These are phyloP conservation scores for Dichotomocladium elegans DNA, from an alignment of 371 early-diverging fungal genomes.

Conservation along the genomic window DNA sequence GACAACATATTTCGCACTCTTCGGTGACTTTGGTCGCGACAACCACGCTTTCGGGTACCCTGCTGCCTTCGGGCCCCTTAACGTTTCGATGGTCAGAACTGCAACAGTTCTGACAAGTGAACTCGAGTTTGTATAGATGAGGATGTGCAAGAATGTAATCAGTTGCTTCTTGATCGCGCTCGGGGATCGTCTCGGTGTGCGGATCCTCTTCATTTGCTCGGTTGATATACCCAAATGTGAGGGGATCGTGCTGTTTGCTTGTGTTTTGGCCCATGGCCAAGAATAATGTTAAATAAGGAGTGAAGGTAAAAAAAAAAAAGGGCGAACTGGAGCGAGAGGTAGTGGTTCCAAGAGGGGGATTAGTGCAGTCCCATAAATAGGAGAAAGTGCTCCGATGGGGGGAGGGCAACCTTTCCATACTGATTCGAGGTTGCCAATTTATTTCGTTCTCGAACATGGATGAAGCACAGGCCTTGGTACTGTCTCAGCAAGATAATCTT, in stretches of 20 bases:
- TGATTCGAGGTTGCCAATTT: too few relatives aligned
- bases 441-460: too few relatives aligned
- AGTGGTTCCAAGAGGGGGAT: neutral
- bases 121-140: slow-evolving; percentile 32
- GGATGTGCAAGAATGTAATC: slow-evolving; percentile 34
- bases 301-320: too few relatives aligned
- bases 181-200: neutral
- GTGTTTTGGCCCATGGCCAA: slow-evolving; percentile 28
- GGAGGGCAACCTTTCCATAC: too few relatives aligned
- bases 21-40: slow-evolving; percentile 14
- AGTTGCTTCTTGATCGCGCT: slow-evolving; percentile 3
- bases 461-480: too few relatives aligned
- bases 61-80: neutral
- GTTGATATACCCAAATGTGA: slow-evolving; percentile 37
- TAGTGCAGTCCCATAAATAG: neutral
- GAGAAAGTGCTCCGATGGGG: neutral
- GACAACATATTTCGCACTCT: slow-evolving; percentile 22
- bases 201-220: slow-evolving; percentile 3
- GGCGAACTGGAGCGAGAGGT: too few relatives aligned
- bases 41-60: slow-evolving; percentile 4
- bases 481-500: too few relatives aligned
- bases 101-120: slow-evolving; percentile 20
- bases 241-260: slow-evolving; percentile 31
- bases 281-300: slow-evolving; percentile 3
- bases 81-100: neutral